Evolutionary conservation across 2,329 filamentous ascomycete genomes (phyloP), one percentile per base, ranked within the genome.

Genomic region (Aspergillus costaricaensis): DNA sequence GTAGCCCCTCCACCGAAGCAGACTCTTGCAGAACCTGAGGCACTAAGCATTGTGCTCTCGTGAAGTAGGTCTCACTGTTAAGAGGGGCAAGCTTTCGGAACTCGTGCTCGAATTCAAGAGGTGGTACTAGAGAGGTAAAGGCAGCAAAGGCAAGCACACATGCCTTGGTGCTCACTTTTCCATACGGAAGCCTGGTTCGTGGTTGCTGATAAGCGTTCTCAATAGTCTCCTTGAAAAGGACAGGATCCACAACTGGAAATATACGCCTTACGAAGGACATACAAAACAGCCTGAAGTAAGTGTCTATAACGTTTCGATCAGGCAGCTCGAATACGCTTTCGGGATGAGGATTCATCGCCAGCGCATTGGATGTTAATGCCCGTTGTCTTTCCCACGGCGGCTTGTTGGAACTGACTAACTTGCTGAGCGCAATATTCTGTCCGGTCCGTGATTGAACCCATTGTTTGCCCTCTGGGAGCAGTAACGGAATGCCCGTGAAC

Each of bases 61-160:
- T 66, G 2, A 78, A 76, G 52, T 76, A 80, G 0, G 65, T 65
- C 30, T 83, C 79, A 3, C 72, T 69, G 50, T 84, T 77, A 0
- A 83, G 50, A 4, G 62, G 54, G 6, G 62, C 53, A 2, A 60
- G 19, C 4, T 54, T 47, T 15, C 38, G 54, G 12, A 47, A 38
- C 19, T 39, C 36, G 1, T 19, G 5, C 4, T 66, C 55, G 10
- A 68, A 58, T 0, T 63, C 60, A 5, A 69, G 68, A 5, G 68
- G 58, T 17, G 67, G 69, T 5, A 69, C 50, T 10, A 72, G 62
- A 41, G 66, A 74, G 57, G 73, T 67, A 39, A 82, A 71, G 0
- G 80, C 76, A 0, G 81, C 61, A 64, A 86, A 85, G 0, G 82
- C 75, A 52, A 83, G 76, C 0, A 86, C 74, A 57, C 81, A 84